phyloP scores from a whole-genome alignment of 2,329 filamentous ascomycete genomes.

The Stachybotrys chartarum region DNA sequence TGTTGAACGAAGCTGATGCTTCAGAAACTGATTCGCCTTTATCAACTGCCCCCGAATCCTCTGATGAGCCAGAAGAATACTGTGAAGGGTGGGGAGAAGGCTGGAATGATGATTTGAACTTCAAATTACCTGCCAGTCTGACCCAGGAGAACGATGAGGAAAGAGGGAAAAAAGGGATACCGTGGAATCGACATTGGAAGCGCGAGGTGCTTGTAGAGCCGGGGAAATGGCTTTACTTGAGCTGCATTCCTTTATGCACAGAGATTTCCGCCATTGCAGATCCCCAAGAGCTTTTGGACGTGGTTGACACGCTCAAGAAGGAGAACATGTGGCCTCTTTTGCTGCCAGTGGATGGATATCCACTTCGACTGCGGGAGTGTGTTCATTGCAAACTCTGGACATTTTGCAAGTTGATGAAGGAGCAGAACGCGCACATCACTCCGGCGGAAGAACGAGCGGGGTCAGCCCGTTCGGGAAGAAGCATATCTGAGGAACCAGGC shows the following conservation, averaged over 20 bases:
- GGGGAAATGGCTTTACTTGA: conserved; percentile 12
- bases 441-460: background rate
- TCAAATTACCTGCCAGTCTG: too few species aligned
- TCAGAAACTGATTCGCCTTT: too few species aligned
- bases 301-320: background rate
- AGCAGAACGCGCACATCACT: background rate
- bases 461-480: too few species aligned
- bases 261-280: background rate
- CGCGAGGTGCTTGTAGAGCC: background rate
- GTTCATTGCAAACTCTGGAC: background rate
- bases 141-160: background rate
- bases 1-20: too few species aligned
- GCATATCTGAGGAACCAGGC: too few species aligned
- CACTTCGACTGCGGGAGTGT: background rate
- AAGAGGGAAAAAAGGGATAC: background rate
- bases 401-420: background rate
- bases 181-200: conserved; percentile 4
- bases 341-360: background rate
- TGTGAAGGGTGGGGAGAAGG: too few species aligned
- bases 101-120: too few species aligned
- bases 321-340: conserved; percentile 8
- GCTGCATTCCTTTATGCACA: conserved; percentile 2
- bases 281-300: background rate
- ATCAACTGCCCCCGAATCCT: too few species aligned
- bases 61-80: too few species aligned